Evolutionary conservation across 129 eudicot genomes (phyloP).

Genomic region (Tagetes erecta): DNA sequence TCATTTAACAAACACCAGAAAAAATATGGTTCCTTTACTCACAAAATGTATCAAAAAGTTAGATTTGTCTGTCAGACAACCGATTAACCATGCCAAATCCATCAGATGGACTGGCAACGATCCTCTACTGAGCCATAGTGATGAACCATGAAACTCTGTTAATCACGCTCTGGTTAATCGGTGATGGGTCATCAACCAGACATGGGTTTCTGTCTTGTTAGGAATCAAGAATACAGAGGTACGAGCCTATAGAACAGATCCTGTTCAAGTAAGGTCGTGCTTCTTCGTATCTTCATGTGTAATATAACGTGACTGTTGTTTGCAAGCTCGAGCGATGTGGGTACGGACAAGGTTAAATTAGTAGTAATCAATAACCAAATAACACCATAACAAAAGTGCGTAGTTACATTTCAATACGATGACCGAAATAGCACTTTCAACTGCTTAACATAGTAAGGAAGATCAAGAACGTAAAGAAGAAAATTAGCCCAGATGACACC

Average conservation of each 20-base stretch:
- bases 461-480: constrained; percentile 81
- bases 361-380: not conserved
- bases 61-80: not conserved
- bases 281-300: too few relatives aligned
- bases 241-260: constrained; percentile 56
- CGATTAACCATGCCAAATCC: not conserved
- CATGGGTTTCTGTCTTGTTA: constrained; percentile 65
- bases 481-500: constrained; percentile 96
- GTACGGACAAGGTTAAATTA: too few relatives aligned
- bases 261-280: constrained; percentile 86
- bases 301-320: not conserved
- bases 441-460: constrained; percentile 89
- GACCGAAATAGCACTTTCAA: constrained; percentile 5
- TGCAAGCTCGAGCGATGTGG: accelerated
- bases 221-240: constrained; percentile 75
- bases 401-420: constrained; percentile 13
- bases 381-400: constrained; percentile 7
- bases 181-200: constrained; percentile 52
- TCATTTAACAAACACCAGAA: too few relatives aligned
- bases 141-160: not conserved
- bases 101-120: not conserved
- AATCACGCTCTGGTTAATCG: not conserved
- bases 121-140: not conserved
- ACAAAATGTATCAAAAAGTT: too few relatives aligned
- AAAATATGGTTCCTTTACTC: too few relatives aligned